A percentile compares a stretch with the other conserved stretches of the same genome.
Conservation (phyloP, 768 basidiomycete genomes). For the Dentipellis fragilis region DNA sequence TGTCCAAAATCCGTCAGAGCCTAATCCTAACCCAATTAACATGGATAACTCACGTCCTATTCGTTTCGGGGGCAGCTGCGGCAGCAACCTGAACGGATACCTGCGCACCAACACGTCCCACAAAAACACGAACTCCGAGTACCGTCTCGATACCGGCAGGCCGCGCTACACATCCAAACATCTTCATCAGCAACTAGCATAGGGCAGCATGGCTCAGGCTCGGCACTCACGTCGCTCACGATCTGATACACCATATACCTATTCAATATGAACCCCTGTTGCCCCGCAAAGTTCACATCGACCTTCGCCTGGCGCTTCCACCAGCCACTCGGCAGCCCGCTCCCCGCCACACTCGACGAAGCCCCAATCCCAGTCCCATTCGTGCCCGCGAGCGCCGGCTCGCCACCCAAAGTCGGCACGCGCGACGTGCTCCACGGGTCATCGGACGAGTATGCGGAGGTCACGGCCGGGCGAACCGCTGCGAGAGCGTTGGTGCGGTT, state of each 20-base stretch:
- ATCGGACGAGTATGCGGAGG: conserved; percentile 13
- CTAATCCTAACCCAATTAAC: neutral
- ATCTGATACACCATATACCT: conserved; percentile 82
- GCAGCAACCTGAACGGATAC: conserved; percentile 90
- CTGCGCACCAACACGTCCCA: conserved; percentile 79
- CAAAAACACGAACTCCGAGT: conserved; percentile 88
- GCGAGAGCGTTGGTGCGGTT: conserved; percentile 41
- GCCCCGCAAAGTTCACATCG: conserved; percentile 65
- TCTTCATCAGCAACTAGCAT: neutral
- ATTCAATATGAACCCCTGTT: conserved; percentile 87
- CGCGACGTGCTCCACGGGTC: conserved; percentile 14
- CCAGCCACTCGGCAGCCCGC: conserved; percentile 72
- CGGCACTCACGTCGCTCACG: conserved; percentile 27
- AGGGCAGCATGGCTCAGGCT: conserved; percentile 3
- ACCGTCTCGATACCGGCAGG: conserved; percentile 69
- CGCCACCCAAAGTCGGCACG: neutral
- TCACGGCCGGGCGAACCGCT: conserved; percentile 55
- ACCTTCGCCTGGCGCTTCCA: conserved; percentile 78
- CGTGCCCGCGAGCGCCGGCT: neutral
- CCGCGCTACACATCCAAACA: conserved; percentile 33
- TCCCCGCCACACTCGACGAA: conserved; percentile 54
- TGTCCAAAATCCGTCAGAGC: conserved; percentile 19
- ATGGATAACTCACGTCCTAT: conserved; percentile 59
- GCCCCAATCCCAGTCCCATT: conserved; percentile 26
- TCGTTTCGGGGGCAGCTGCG: conserved; percentile 83